Base-by-base conservation (phyloP, 345 rosid genomes). In the Luvunga scandens region DNA sequence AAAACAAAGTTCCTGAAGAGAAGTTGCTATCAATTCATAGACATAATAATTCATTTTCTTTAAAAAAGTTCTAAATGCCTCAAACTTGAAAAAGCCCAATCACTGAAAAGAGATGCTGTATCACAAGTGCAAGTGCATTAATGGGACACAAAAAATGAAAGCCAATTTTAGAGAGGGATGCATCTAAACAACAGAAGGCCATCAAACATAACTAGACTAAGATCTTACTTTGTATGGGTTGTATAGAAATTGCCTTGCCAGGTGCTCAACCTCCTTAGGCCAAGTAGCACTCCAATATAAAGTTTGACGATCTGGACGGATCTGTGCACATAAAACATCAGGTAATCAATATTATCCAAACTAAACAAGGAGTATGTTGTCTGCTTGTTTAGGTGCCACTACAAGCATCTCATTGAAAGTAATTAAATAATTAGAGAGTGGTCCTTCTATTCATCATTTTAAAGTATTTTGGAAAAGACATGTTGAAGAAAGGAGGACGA, bases 211-310 rank as follows among this genome's bases (percentile, higher is more conserved):
- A 56, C 59, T 27, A 65, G 56, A 69, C 16, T 28, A 27, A 39
- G 38, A 31, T 66, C 88, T 89, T 88, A 97, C 98, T 90, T 97
- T 94, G 90, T 97, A 97, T 34, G 99, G 90, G 68, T 92, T 97
- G 90, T 97, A 90, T 72, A 97, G 98, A 85, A 89, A 97, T 80
- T 97, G 88, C 78, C 83, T 90, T 13, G 99, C 88, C 75, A 97
- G 85, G 39, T 88, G 98, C 82, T 97, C 98, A 70, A 97, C 99
- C 81, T 97, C 99, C 86, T 94, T 97, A 9, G 99, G 99, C 99
- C 98, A 97, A 65, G 99, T 97, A 56, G 99, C 99, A 89, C 99
- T 97, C 99, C 98, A 94, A 79, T 97, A 97, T 83, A 97, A 82
- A 71, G 99, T 97, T 86, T 97, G 98, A 70, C 99, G 98, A 78